Base-by-base conservation (phyloP, 2,329 filamentous ascomycete species). In the Thelonectria blattea region DNA sequence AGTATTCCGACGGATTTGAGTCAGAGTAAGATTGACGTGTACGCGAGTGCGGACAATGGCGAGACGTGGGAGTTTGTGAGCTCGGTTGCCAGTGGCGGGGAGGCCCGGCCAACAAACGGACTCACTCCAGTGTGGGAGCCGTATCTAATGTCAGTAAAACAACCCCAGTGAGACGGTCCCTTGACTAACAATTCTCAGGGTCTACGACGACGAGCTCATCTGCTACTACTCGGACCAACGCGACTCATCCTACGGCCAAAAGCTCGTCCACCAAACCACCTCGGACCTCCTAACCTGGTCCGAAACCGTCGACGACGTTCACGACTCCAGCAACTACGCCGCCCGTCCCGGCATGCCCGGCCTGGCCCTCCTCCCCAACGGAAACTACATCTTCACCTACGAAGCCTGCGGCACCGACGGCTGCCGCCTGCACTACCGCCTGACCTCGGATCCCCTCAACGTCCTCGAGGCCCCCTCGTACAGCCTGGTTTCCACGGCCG, bases 171-270 rank as follows among this genome's bases (percentile, higher is more conserved):
- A 14, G 5, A 24, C 4, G 7, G 8, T 1, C 5, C 4, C 0
- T 1, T 6, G 0, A 42, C 61, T 66, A 24, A 68, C 15, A 5
- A 3, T 10, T 1, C 0, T 1, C 3, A 81, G 82, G 71, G 77
- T 83, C 27, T 81, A 87, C 69, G 75, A 89, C 49, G 80, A 84
- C 54, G 78, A 84, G 48, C 75, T 91, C 10, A 81, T 91, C 41
- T 80, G 82, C 69, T 91, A 90, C 78, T 91, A 91, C 76, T 88
- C 88, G 0, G 89, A 91, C 73, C 89, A 91, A 71, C 83, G 89
- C 42, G 87, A 88, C 63, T 85, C 61, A 17, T 65, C 61, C 24
- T 80, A 91, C 64, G 89, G 88, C 27, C 89, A 91, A 75, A 90
- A 91, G 70, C 80, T 91, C 43, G 81, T 85, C 3, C 88, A 91